A percentile compares a stretch with the other conserved stretches of the same genome.
These are phyloP conservation scores for Picea engelmannii DNA, from an alignment of 83 land plant species.

Conservation along the genomic window DNA sequence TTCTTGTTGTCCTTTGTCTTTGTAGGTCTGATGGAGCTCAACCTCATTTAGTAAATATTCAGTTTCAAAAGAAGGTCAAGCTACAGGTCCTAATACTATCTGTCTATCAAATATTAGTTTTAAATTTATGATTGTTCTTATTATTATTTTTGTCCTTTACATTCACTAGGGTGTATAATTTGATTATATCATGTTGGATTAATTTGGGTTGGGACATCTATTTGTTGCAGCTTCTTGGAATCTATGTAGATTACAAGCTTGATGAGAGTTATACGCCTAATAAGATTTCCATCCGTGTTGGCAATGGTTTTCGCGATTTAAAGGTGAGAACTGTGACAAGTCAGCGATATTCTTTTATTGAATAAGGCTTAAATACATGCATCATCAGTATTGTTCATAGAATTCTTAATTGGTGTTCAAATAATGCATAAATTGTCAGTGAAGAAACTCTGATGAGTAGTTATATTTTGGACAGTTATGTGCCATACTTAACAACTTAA, in stretches of 20 bases:
- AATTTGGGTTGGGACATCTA: conserved; percentile 4
- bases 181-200: background rate
- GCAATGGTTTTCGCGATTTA: conserved; percentile 96
- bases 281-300: conserved; percentile 93
- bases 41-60: conserved; percentile 95
- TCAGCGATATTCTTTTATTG: background rate
- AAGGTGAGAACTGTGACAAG: conserved; percentile 47
- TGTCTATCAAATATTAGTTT: background rate
- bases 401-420: background rate
- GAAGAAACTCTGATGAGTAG: background rate
- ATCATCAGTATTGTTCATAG: background rate
- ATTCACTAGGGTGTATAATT: background rate
- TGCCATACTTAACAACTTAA: too few species aligned
- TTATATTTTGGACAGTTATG: background rate
- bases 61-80: conserved; percentile 96
- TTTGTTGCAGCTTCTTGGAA: conserved; percentile 64
- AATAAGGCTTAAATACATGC: background rate
- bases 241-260: conserved; percentile 94
- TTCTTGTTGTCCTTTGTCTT: background rate
- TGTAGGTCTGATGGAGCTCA: conserved; percentile 98
- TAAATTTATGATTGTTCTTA: background rate
- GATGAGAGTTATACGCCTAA: conserved; percentile 99
- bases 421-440: background rate
- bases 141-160: background rate
- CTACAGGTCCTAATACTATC: conserved; percentile 52